Evolutionary conservation across 2,329 filamentous ascomycete species (phyloP), one percentile per base, ranked within the genome.

Genomic region (Trichoderma atrobrunneum): DNA sequence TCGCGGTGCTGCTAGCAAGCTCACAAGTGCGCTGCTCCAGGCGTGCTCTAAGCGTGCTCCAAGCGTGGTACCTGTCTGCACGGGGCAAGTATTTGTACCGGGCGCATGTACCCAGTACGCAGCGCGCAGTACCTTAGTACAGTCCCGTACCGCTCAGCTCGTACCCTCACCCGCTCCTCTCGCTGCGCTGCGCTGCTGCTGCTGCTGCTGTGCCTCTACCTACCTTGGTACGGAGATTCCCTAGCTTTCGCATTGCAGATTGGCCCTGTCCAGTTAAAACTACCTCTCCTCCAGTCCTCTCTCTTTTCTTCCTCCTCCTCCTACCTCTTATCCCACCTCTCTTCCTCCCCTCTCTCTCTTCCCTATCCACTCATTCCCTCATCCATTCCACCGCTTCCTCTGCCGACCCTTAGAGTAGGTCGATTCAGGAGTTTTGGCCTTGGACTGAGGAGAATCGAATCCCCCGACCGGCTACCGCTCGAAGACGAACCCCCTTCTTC

Each of bases 201-300:
- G 36, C 36, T 39, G 36, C 16, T 24, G 57, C 57, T 60, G 48
- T 57, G 24, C 64, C 51, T 51, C 36, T 39, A n/a, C 12, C 34
- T 16, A 36, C 34, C 34, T 30, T n/a, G n/a, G n/a, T n/a, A 51
- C 61, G 39, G 61, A 56, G 63, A 56, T n/a, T 32, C 54, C 51
- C 51, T 28, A 59, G 64, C 62, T 24, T 39, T 56, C 39, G 60
- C 39, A 57, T 26, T 26, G 5, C 43, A 48, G 48, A 61, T 39
- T 48, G 34, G 74, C 72, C 72, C 72, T 71, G 72, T 73, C 76
- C 74, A 74, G 77, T 81, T 81, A 81, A 82, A 81, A 81, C 80
- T 80, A 80, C 77, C 77, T 87, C 83, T 86, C 83, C 84, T 84
- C 85, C 85, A 86, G 84, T 87, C 86, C 85, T 85, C 86, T 85